phyloP scores from a whole-genome alignment of 768 basidiomycete species.

The Leccinum rimulosum region DNA sequence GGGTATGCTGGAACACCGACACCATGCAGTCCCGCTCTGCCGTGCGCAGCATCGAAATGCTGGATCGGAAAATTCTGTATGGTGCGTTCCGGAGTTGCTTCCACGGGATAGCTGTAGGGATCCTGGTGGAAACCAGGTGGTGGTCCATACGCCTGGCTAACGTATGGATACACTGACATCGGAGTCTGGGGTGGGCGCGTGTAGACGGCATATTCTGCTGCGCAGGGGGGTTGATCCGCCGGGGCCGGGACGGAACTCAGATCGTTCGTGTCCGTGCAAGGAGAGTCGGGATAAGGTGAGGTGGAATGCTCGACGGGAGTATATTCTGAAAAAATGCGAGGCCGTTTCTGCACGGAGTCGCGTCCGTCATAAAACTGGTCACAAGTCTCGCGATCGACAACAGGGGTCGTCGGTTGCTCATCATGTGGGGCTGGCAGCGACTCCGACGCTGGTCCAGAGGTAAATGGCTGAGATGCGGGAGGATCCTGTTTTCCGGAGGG shows the following conservation, averaged over 20 bases:
- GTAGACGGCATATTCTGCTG: conserved; percentile 11
- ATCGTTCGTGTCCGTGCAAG: conserved; percentile 17
- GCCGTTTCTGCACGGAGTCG: conserved; percentile 15
- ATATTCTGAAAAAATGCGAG: conserved; percentile 13
- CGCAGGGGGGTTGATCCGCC: conserved; percentile 24
- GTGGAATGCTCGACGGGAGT: conserved; percentile 5
- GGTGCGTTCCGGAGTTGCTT: conserved; percentile 13
- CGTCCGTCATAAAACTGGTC: conserved; percentile 7
- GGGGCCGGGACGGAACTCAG: conserved; percentile 7
- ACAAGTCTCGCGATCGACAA: conserved; percentile 8
- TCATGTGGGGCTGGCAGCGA: conserved; percentile 10
- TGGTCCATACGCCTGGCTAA: conserved; percentile 4
- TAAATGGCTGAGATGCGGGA: conserved; percentile 2
- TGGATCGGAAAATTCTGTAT: conserved; percentile 10
- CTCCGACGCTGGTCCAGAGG: conserved; percentile 9
- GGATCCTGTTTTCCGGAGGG: conserved; percentile 26
- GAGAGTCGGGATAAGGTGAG: conserved; percentile 9
- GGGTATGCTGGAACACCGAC: conserved; percentile 8
- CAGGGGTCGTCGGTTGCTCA: conserved; percentile 8
- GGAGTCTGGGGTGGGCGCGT: background rate
- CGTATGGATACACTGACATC: conserved; percentile 3
- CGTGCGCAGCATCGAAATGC: conserved; percentile 8
- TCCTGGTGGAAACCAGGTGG: conserved; percentile 10
- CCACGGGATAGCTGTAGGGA: conserved; percentile 12
- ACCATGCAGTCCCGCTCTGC: conserved; percentile 13